Percentiles rank a stretch among this genome's conserved stretches.
phyloP scores from a whole-genome alignment of 345 rosid species.

The Populus alba region DNA sequence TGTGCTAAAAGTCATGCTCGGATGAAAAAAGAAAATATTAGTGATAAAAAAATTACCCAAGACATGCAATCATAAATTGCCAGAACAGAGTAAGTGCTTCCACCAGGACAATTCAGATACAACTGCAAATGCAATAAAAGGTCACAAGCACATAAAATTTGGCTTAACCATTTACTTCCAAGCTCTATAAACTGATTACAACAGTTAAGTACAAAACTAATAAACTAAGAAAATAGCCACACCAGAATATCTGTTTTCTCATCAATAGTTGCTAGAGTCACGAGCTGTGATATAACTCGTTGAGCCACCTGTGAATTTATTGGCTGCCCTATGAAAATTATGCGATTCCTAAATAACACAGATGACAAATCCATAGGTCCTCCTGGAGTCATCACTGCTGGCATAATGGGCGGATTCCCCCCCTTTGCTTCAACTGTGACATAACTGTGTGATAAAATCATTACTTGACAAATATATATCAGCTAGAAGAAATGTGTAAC shows the following conservation, averaged over 20 bases:
- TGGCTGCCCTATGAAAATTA: conserved; percentile 85
- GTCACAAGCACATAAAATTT: conserved; percentile 8
- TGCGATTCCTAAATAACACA: conserved; percentile 76
- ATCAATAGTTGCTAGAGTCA: conserved; percentile 80
- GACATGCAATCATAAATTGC: conserved; percentile 97
- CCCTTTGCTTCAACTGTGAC: conserved; percentile 51
- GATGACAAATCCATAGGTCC: conserved; percentile 87
- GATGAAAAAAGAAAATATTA: not conserved
- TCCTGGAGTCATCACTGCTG: conserved; percentile 82
- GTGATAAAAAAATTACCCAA: conserved; percentile 50
- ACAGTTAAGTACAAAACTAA: conserved; percentile 3
- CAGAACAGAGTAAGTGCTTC: conserved; percentile 81
- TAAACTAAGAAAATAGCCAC: conserved; percentile 9
- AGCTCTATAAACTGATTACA: not conserved
- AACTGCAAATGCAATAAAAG: conserved; percentile 42
- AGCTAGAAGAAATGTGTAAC: not conserved
- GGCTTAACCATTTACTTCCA: not conserved
- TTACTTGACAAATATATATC: not conserved
- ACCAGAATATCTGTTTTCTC: conserved; percentile 90
- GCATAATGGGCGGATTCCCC: conserved; percentile 87
- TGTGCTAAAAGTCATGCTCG: not conserved
- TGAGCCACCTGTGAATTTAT: conserved; percentile 84
- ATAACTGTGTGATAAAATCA: conserved; percentile 31
- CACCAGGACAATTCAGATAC: conserved; percentile 91
- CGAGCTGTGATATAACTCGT: conserved; percentile 87